Conservation (phyloP, 2,329 filamentous ascomycete species). For the Diaporthe sp. region DNA sequence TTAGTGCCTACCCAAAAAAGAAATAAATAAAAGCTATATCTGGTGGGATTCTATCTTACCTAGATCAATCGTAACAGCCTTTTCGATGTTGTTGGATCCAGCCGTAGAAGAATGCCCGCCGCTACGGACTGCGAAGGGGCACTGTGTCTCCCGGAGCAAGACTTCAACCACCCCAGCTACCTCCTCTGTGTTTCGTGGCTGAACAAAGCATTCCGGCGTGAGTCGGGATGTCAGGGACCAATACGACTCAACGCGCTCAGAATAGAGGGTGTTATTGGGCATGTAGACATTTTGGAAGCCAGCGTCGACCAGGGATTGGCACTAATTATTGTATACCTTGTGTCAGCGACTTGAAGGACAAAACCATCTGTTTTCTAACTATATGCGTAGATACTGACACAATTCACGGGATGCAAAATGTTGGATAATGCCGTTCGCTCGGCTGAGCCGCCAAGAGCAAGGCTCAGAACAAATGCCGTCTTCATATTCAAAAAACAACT, state of each 20-base stretch:
- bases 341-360: too few species aligned
- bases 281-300: neutral
- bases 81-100: slow-evolving; percentile 2
- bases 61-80: neutral
- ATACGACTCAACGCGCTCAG: neutral
- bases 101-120: neutral
- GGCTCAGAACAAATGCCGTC: neutral
- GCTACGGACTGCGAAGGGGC: neutral
- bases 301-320: neutral
- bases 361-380: too few species aligned
- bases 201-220: neutral
- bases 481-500: neutral
- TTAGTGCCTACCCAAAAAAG: neutral
- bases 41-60: neutral
- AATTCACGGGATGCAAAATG: neutral
- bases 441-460: neutral
- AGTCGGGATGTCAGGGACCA: neutral
- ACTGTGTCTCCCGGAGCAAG: neutral
- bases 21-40: neutral
- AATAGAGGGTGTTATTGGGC: neutral
- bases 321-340: neutral
- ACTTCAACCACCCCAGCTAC: neutral
- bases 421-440: neutral
- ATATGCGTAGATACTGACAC: neutral
- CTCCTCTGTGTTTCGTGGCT: neutral